Base-by-base conservation (phyloP, 2,329 filamentous ascomycete species). In the Cladosporium sp. region DNA sequence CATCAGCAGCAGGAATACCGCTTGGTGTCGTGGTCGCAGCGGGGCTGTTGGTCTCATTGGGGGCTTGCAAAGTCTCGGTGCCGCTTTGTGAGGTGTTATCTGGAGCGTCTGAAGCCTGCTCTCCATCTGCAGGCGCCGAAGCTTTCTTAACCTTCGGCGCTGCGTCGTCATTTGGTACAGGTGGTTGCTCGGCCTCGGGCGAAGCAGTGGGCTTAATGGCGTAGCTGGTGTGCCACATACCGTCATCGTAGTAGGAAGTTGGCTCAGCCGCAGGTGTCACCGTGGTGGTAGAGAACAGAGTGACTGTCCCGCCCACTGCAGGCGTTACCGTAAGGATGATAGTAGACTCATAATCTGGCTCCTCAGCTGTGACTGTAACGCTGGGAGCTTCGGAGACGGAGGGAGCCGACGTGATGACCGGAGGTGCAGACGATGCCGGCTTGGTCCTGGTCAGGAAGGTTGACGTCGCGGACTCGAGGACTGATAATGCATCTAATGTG, bases 201-300 rank as follows among this genome's bases (percentile, higher is more conserved):
- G 39, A 36, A n/a, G 51, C 51, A 37, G 51, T 40, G 19, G 66
- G 70, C 60, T 74, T 73, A 59, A 75, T 61, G 0, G 66, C 63
- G 60, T 78, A 78, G 20, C 59, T 66, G 5, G 75, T 78, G 59
- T 77, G 74, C 75, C 75, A 78, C 64, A 74, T 62, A n/a, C 75
- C 75, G 52, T 75, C 64, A 57, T 77, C 75, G 57, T 77, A 78
- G 66, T 74, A 77, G 34, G 61, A 54, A 6, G 64, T 64, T 24
- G 67, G 51, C 9, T 61, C 60, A 22, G 62, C 54, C 4, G 58
- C 44, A 12, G 63, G 56, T 3, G 61, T 59, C 3, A 56, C 52
- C 3, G 61, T 61, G 8, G 61, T 36, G 24, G 59, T 59, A 10
- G 59, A 53, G 3, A 55, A 20, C 10, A 61, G 25, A 22, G 59